Conservation (phyloP, 148 eudicot species). For the Camellia lanceoleosa region DNA sequence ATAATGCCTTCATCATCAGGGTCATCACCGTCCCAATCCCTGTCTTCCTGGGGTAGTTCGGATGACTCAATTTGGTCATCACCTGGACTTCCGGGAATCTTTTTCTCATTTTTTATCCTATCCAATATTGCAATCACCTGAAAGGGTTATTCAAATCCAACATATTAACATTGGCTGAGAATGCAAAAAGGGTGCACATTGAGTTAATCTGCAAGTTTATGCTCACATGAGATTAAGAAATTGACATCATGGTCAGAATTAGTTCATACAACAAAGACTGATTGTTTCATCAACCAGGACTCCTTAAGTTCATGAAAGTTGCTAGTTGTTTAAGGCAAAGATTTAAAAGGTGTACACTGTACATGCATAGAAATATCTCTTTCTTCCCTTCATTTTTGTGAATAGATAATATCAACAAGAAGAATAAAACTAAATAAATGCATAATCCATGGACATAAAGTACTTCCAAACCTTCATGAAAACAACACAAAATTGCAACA, state of each 20-base stretch:
- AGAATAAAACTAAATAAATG: background rate
- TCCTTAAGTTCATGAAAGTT: background rate
- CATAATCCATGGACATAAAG: too few species aligned
- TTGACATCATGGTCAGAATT: background rate
- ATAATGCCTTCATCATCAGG: constrained; percentile 76
- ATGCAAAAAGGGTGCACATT: background rate
- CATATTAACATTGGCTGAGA: constrained; percentile 4
- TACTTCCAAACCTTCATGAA: background rate
- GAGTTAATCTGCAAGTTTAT: background rate
- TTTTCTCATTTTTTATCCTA: constrained; percentile 65
- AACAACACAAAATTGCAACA: background rate
- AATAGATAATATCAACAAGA: background rate
- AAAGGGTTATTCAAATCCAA: constrained; percentile 12
- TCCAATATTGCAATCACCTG: constrained; percentile 96
- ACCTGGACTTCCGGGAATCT: constrained; percentile 18
- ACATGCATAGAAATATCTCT: background rate
- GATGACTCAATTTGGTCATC: constrained; percentile 30
- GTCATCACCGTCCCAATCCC: constrained; percentile 65
- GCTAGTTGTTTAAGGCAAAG: background rate
- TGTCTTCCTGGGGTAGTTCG: constrained; percentile 38
- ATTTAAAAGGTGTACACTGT: background rate
- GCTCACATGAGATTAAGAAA: background rate
- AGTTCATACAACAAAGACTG: background rate
- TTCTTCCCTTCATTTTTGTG: background rate
- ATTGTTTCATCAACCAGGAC: background rate